phyloP scores from a whole-genome alignment of 352 stramenopile species.

The Pythium brachiatum region DNA sequence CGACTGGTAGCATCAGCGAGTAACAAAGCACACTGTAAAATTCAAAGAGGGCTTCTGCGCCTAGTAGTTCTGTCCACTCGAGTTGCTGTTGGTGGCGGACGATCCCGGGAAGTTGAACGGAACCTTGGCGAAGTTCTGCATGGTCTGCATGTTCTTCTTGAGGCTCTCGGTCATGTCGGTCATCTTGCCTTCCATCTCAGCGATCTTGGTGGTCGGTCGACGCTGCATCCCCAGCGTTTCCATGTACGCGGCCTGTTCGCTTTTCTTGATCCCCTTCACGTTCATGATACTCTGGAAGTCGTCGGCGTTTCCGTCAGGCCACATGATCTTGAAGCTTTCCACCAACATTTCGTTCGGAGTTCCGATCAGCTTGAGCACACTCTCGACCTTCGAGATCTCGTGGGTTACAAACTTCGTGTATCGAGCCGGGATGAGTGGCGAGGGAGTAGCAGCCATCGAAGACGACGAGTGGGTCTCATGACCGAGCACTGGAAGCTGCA shows the following conservation, averaged over 20 bases:
- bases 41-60: neutral
- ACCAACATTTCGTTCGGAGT: conserved; percentile 95
- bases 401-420: conserved; percentile 98
- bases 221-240: conserved; percentile 69
- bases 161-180: conserved; percentile 85
- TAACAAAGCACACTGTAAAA: neutral
- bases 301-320: conserved; percentile 88
- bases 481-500: conserved; percentile 90
- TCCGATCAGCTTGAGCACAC: conserved; percentile 96
- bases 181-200: conserved; percentile 85
- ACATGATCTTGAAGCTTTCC: conserved; percentile 97
- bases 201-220: conserved; percentile 62
- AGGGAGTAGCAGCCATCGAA: conserved; percentile 33
- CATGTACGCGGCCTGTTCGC: conserved; percentile 56
- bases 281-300: conserved; percentile 95
- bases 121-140: conserved; percentile 70
- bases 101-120: conserved; percentile 59
- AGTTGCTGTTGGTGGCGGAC: neutral
- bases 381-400: conserved; percentile 95
- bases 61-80: conserved; percentile 17
- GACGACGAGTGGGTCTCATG: conserved; percentile 52
- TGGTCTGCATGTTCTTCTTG: conserved; percentile 77
- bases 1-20: neutral
- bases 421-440: conserved; percentile 83
- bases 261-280: conserved; percentile 91